Evolutionary conservation across 805 yeast genomes (phyloP).

Genomic region (Brettanomyces sp.): DNA sequence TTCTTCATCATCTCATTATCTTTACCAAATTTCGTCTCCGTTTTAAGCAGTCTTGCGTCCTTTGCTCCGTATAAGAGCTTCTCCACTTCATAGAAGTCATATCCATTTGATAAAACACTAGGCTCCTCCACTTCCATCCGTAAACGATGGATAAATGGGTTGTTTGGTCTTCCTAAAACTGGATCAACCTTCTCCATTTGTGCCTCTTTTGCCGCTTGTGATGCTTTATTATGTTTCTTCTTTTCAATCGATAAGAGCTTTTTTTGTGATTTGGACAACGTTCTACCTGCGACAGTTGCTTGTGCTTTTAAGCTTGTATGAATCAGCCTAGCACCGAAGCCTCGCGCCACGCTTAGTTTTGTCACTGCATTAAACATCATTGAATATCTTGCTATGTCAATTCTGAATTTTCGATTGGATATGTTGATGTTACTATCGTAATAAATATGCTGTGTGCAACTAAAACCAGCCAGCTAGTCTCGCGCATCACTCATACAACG

Average conservation of each 20-base stretch:
- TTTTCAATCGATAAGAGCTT: conserved; percentile 10
- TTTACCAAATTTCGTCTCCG: conserved; percentile 12
- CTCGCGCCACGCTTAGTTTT: too few relatives aligned
- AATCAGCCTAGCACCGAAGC: neutral
- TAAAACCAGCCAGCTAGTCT: too few relatives aligned
- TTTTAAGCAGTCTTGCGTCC: conserved; percentile 39
- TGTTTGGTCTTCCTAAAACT: conserved; percentile 62
- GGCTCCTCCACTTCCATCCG: conserved; percentile 60
- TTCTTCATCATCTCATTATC: conserved; percentile 13
- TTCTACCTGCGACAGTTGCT: neutral
- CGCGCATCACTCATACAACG: too few relatives aligned
- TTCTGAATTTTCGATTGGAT: too few relatives aligned
- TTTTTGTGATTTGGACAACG: conserved; percentile 5
- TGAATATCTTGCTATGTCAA: too few relatives aligned
- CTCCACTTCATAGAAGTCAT: conserved; percentile 57
- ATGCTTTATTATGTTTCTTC: conserved; percentile 22
- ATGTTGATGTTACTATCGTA: too few relatives aligned
- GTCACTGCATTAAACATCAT: too few relatives aligned
- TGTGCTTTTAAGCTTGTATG: neutral
- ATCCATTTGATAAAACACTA: conserved; percentile 50
- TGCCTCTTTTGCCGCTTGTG: conserved; percentile 9
- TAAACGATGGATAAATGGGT: conserved; percentile 62
- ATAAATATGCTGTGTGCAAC: too few relatives aligned
- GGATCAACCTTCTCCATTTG: conserved; percentile 56
- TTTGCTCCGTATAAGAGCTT: conserved; percentile 72